Evolutionary conservation across 768 basidiomycete genomes (phyloP).

Genomic region (Suillus sp.): DNA sequence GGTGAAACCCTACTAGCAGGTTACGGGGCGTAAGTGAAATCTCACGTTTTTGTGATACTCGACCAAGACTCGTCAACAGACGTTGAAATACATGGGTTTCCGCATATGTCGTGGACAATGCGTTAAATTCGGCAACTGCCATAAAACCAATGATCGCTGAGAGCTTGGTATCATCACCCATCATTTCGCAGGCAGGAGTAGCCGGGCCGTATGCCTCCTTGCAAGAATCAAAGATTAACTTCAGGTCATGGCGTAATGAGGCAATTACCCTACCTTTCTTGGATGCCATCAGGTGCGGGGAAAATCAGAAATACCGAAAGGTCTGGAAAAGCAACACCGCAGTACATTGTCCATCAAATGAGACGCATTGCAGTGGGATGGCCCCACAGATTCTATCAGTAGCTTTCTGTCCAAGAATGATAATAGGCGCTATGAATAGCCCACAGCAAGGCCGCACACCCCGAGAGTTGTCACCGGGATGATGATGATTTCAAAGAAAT

Average conservation of each 20-base stretch:
- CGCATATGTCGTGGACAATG: background rate
- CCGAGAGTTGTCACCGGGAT: background rate
- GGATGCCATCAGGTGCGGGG: slow-evolving; percentile 1
- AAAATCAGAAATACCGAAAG: background rate
- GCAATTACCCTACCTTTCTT: background rate
- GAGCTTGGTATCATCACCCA: background rate
- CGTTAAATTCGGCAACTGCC: background rate
- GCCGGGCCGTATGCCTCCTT: slow-evolving; percentile 3
- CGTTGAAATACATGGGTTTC: background rate
- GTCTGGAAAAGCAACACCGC: background rate
- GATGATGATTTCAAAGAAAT: background rate
- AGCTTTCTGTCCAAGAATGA: background rate
- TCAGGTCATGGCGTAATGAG: background rate
- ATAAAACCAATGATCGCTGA: background rate
- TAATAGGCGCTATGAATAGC: background rate
- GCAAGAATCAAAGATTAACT: background rate
- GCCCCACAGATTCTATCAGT: background rate
- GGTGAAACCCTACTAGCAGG: background rate
- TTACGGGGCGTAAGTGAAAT: too few relatives aligned
- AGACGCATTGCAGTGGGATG: background rate
- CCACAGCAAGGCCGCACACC: slow-evolving; percentile 7
- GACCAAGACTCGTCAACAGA: background rate
- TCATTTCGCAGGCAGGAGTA: slow-evolving; percentile 1
- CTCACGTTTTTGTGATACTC: slow-evolving; percentile 3
- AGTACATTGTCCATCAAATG: background rate